Conservation (phyloP, 768 basidiomycete species). For the Fomitopsis pulvina region DNA sequence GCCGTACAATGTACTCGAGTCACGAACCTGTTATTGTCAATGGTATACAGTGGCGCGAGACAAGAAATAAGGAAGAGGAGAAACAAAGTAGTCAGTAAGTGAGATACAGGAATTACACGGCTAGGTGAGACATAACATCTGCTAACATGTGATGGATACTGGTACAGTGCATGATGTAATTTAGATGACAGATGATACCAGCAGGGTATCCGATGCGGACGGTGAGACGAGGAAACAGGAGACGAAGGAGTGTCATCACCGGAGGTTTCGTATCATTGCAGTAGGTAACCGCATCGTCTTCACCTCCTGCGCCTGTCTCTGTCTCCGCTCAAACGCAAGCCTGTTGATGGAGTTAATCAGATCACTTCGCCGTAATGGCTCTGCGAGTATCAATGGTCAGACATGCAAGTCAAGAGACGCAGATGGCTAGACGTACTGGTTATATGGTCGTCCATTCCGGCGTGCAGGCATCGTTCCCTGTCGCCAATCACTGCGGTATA, state of each 20-base stretch:
- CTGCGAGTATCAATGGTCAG: slow-evolving; percentile 29
- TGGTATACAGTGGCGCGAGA: background rate
- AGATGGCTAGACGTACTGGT: slow-evolving; percentile 50
- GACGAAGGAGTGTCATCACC: background rate
- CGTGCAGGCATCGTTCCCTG: slow-evolving; percentile 66
- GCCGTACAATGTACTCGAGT: no score
- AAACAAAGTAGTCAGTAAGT: background rate
- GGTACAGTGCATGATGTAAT: slow-evolving; percentile 3
- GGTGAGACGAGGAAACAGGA: background rate
- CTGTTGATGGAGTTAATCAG: slow-evolving; percentile 78
- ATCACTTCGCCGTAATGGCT: slow-evolving; percentile 74
- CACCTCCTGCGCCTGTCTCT: background rate
- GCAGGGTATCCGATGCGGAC: background rate
- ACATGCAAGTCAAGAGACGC: background rate
- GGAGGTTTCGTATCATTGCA: background rate
- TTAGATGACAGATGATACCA: slow-evolving; percentile 1
- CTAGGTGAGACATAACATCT: slow-evolving; percentile 10
- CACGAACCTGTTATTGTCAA: background rate
- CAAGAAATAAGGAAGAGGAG: slow-evolving; percentile 4
- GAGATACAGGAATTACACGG: slow-evolving; percentile 5
- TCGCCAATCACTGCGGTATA: slow-evolving; percentile 74
- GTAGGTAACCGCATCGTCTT: background rate
- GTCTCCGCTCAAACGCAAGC: slow-evolving; percentile 57
- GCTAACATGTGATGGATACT: slow-evolving; percentile 13
- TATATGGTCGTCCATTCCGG: slow-evolving; percentile 81